Conservation (phyloP, 768 basidiomycete species). For the Mycena galopus region DNA sequence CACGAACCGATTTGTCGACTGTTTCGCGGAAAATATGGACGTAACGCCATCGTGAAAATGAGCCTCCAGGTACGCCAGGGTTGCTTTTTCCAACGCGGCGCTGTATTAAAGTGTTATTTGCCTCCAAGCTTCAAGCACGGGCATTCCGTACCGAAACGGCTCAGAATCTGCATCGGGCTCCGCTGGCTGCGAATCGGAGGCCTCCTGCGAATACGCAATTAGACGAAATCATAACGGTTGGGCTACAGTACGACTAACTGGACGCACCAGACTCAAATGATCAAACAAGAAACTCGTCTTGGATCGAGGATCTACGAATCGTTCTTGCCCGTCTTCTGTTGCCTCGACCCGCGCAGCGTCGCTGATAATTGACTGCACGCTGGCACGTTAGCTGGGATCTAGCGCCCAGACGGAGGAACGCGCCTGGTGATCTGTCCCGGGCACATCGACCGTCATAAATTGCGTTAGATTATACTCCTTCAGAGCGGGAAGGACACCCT, state of each 20-base stretch:
- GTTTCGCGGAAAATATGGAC: constrained; percentile 74
- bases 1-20: constrained; percentile 62
- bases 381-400: constrained; percentile 29
- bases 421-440: constrained; percentile 82
- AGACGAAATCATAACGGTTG: not conserved
- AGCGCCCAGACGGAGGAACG: constrained; percentile 36
- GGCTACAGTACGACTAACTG: constrained; percentile 6
- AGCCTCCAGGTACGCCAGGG: constrained; percentile 77
- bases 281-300: constrained; percentile 87
- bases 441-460: constrained; percentile 89
- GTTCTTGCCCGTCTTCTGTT: constrained; percentile 62
- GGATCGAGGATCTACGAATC: constrained; percentile 88
- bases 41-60: constrained; percentile 87
- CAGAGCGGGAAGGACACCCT: constrained; percentile 82
- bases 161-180: constrained; percentile 77
- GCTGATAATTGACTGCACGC: constrained; percentile 83
- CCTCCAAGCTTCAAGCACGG: not conserved
- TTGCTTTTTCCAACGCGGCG: constrained; percentile 75
- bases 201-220: constrained; percentile 65
- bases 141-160: constrained; percentile 73
- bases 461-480: constrained; percentile 90
- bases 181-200: constrained; percentile 76
- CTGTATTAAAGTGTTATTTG: constrained; percentile 52
- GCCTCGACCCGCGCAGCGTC: constrained; percentile 69
- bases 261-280: constrained; percentile 83